Percentiles rank a stretch among this genome's conserved stretches.
Evolutionary conservation across 805 yeast genomes (phyloP).

Genomic region (Nakazawaea pomicola): DNA sequence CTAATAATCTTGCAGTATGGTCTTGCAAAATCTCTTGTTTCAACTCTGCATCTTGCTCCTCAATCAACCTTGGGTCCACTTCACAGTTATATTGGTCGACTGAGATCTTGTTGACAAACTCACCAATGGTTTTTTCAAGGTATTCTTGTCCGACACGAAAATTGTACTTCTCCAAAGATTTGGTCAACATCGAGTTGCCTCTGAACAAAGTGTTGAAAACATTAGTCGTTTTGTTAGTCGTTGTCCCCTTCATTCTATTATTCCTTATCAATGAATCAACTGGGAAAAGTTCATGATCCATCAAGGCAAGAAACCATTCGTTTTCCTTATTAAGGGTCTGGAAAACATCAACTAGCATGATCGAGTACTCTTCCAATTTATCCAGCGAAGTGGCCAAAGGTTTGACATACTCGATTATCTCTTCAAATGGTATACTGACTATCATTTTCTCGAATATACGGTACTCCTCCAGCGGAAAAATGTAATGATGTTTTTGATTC

Average conservation of each 20-base stretch:
- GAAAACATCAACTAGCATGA: slow-evolving; percentile 65
- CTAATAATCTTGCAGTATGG: slow-evolving; percentile 44
- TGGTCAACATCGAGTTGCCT: slow-evolving; percentile 80
- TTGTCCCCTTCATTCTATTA: slow-evolving; percentile 30
- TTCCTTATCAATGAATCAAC: slow-evolving; percentile 41
- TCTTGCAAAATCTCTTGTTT: slow-evolving; percentile 24
- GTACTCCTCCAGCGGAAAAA: slow-evolving; percentile 58
- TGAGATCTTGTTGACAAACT: slow-evolving; percentile 50
- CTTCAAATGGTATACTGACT: slow-evolving; percentile 43
- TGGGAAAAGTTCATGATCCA: slow-evolving; percentile 58
- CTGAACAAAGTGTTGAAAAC: slow-evolving; percentile 66
- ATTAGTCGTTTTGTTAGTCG: slow-evolving; percentile 27
- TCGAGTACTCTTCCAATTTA: slow-evolving; percentile 50
- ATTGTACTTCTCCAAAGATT: slow-evolving; percentile 73
- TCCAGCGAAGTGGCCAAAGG: slow-evolving; percentile 20
- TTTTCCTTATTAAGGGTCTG: slow-evolving; percentile 65
- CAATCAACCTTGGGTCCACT: slow-evolving; percentile 60
- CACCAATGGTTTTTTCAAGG: slow-evolving; percentile 65
- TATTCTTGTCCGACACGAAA: slow-evolving; percentile 76
- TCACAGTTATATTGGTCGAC: slow-evolving; percentile 58
- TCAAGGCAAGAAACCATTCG: slow-evolving; percentile 67
- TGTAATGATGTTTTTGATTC: slow-evolving; percentile 45
- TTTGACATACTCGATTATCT: slow-evolving; percentile 45
- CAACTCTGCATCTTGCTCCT: slow-evolving; percentile 14
- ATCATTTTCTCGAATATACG: slow-evolving; percentile 60